phyloP scores from a whole-genome alignment of 495 filamentous ascomycete genomes.

The Penicillium subrubescens region DNA sequence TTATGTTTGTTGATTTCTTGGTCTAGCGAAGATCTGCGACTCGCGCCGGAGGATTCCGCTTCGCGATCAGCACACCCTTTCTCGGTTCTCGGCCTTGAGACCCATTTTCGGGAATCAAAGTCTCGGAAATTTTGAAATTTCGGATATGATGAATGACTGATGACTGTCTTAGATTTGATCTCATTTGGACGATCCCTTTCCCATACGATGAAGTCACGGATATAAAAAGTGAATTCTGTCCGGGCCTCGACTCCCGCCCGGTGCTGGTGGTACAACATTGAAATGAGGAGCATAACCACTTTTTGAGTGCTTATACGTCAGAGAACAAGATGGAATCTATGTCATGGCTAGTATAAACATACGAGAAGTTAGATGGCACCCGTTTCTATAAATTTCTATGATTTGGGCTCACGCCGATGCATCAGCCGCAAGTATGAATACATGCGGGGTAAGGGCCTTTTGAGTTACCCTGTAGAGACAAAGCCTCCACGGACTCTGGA shows the following conservation, averaged over 20 bases:
- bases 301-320: too few species aligned
- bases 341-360: neutral
- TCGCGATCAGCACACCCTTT: neutral
- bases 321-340: too few species aligned
- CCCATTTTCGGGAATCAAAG: neutral
- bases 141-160: neutral
- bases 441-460: neutral
- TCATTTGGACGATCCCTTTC: slow-evolving; percentile 52
- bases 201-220: slow-evolving; percentile 42
- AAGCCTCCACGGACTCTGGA: neutral
- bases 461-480: neutral
- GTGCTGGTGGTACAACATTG: slow-evolving; percentile 23
- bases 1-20: neutral
- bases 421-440: neutral
- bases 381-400: neutral
- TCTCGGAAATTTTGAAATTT: neutral
- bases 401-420: neutral
- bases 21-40: neutral
- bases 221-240: slow-evolving; percentile 43
- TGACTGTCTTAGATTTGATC: slow-evolving; percentile 37
- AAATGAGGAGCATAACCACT: neutral
- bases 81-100: neutral
- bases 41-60: neutral
- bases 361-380: neutral
- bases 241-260: slow-evolving; percentile 37